These are phyloP conservation scores for Phoma sp. DNA, from an alignment of 2,329 filamentous ascomycete species.

Conservation along the genomic window DNA sequence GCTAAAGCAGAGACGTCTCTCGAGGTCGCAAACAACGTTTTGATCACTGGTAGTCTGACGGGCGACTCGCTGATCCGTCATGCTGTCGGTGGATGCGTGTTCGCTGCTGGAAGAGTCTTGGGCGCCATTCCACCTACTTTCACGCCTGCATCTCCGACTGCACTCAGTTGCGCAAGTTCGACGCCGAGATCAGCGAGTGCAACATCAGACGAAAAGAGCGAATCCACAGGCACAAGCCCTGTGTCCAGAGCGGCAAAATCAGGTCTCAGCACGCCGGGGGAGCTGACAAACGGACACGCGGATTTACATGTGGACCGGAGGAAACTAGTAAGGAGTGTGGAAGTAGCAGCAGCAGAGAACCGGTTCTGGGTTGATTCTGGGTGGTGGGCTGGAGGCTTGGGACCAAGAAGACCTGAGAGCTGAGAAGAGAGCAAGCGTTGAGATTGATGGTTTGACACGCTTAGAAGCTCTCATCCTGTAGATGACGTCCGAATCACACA, in stretches of 20 bases:
- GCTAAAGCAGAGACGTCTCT: slow-evolving; percentile 59
- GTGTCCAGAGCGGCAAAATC: slow-evolving; percentile 9
- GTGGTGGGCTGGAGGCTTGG: slow-evolving; percentile 47
- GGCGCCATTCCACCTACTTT: slow-evolving; percentile 32
- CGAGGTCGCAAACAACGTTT: slow-evolving; percentile 60
- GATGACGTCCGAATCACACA: no score
- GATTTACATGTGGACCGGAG: slow-evolving; percentile 48
- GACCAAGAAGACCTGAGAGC: slow-evolving; percentile 12
- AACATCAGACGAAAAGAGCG: slow-evolving; percentile 23
- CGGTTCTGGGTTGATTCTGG: slow-evolving; percentile 41
- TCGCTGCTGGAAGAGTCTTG: slow-evolving; percentile 60
- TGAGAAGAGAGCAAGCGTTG: neutral
- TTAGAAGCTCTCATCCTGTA: no score
- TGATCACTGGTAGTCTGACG: slow-evolving; percentile 64
- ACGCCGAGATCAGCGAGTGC: slow-evolving; percentile 34
- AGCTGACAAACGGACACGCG: slow-evolving; percentile 45
- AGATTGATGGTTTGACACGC: neutral
- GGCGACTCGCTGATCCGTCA: slow-evolving; percentile 67
- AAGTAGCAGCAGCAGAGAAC: slow-evolving; percentile 40
- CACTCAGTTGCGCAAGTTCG: slow-evolving; percentile 13
- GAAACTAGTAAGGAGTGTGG: slow-evolving; percentile 37
- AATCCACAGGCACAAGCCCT: slow-evolving; percentile 16
- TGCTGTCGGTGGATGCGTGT: slow-evolving; percentile 65
- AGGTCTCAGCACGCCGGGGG: slow-evolving; percentile 25
- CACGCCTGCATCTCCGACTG: slow-evolving; percentile 17